These are phyloP conservation scores for Umbellularia californica DNA, from an alignment of 164 flowering plant species.

Conservation along the genomic window DNA sequence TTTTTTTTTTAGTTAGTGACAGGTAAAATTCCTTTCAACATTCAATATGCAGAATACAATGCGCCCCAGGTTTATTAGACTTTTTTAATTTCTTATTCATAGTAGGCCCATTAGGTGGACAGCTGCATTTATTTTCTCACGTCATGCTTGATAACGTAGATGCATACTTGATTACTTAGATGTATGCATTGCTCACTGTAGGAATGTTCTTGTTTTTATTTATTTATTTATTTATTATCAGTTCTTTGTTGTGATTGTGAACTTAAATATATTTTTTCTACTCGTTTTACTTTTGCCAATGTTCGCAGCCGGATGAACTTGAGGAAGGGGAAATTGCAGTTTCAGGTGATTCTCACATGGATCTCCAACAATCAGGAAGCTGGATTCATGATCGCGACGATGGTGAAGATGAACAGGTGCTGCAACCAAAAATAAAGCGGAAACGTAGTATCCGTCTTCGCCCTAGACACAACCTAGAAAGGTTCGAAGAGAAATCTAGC, in stretches of 20 bases:
- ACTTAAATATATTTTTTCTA: slow-evolving; percentile 1
- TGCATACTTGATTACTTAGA: no score
- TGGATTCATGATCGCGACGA: slow-evolving; percentile 95
- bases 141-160: no score
- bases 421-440: slow-evolving; percentile 91
- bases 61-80: background rate
- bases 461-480: slow-evolving; percentile 60
- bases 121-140: no score
- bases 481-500: slow-evolving; percentile 54
- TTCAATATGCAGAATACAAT: background rate
- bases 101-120: background rate
- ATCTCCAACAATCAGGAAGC: slow-evolving; percentile 91
- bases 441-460: slow-evolving; percentile 85
- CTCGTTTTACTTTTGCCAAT: slow-evolving; percentile 5
- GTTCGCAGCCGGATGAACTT: slow-evolving; percentile 72
- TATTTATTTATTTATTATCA: background rate
- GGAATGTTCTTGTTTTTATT: no score
- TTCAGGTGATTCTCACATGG: slow-evolving; percentile 86
- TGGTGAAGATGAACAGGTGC: slow-evolving; percentile 93
- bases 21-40: no score
- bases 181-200: no score
- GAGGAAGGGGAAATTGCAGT: slow-evolving; percentile 98
- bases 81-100: background rate
- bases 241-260: slow-evolving; percentile 4
- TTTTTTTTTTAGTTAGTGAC: no score